A percentile compares a stretch with the other conserved stretches of the same genome.
Evolutionary conservation across 306 rosid species (phyloP).

Genomic region (Rosa persica): DNA sequence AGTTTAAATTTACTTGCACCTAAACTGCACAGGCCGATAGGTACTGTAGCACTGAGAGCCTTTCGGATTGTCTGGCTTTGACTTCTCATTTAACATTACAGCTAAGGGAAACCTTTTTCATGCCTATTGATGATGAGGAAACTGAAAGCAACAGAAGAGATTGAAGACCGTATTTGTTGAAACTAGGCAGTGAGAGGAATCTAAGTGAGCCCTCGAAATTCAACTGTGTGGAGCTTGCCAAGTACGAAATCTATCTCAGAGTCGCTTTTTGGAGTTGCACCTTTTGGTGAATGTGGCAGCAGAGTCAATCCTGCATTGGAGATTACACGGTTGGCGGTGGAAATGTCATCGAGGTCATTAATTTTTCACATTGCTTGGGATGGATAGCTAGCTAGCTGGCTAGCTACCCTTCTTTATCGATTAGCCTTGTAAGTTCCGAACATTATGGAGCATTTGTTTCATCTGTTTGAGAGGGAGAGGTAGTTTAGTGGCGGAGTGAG

Average conservation of each 20-base stretch:
- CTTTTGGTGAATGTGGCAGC: conserved; percentile 25
- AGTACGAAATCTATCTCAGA: conserved; percentile 5
- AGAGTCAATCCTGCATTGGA: conserved; percentile 35
- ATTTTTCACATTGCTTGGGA: conserved; percentile 9
- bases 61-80: conserved; percentile 45
- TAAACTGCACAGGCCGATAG: conserved; percentile 29
- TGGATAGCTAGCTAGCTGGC: conserved; percentile 5
- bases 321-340: conserved; percentile 20
- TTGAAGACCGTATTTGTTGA: conserved; percentile 13
- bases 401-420: not conserved
- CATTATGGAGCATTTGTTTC: not conserved
- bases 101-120: conserved; percentile 20
- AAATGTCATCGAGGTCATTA: conserved; percentile 14
- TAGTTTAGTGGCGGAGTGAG: not conserved
- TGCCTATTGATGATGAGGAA: conserved; percentile 8
- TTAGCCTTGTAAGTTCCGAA: conserved; percentile 4
- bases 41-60: conserved; percentile 34
- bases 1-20: conserved; percentile 32
- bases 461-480: not conserved
- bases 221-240: not conserved
- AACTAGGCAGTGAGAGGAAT: conserved; percentile 15
- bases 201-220: conserved; percentile 9
- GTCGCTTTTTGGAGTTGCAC: conserved; percentile 12
- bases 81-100: conserved; percentile 30
- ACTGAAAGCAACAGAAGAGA: conserved; percentile 17